Percentiles rank a stretch among this genome's conserved stretches.
phyloP scores from a whole-genome alignment of 441 rosid species.

The Jatropha multifida region DNA sequence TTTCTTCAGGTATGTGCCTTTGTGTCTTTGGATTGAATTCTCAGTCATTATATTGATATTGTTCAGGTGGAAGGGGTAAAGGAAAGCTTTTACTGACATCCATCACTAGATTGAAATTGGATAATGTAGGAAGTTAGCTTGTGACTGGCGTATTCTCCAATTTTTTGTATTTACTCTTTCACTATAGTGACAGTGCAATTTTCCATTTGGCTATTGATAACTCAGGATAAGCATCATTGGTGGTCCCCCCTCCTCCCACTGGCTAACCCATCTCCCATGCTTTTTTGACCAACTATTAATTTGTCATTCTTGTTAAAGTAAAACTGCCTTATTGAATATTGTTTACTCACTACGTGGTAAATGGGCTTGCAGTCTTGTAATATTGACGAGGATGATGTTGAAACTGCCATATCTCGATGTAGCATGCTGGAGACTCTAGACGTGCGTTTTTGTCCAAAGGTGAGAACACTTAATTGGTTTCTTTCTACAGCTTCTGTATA shows the following conservation, averaged over 20 bases:
- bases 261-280: background rate
- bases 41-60: background rate
- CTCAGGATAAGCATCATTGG: background rate
- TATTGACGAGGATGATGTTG: constrained; percentile 74
- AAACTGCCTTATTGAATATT: background rate
- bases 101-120: background rate
- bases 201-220: background rate
- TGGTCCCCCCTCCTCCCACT: background rate
- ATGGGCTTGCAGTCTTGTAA: constrained; percentile 60
- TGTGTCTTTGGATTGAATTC: constrained; percentile 9
- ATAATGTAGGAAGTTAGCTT: background rate
- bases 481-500: background rate
- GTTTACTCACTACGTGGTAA: constrained; percentile 13
- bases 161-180: background rate
- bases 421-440: constrained; percentile 85
- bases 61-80: background rate
- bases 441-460: constrained; percentile 94
- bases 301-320: background rate
- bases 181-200: background rate
- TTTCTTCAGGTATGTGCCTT: constrained; percentile 73
- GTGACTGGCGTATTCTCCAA: background rate
- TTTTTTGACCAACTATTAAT: background rate
- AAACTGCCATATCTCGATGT: constrained; percentile 77
- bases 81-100: background rate
- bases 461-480: constrained; percentile 21